Conservation (phyloP, 1,284 basidiomycete species). For the Jaminaea rosea region DNA sequence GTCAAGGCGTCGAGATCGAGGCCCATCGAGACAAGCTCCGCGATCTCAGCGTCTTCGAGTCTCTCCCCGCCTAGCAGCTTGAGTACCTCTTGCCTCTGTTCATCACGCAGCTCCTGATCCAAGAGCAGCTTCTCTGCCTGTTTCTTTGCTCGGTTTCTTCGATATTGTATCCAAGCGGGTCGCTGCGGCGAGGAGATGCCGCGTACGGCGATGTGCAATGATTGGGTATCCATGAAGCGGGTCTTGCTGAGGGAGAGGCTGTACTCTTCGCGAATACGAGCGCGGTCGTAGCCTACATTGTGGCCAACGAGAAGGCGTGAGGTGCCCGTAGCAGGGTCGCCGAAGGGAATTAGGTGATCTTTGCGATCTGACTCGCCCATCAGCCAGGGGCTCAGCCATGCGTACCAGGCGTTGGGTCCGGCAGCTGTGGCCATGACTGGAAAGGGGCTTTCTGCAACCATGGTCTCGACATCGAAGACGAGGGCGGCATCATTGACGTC, state of each 20-base stretch:
- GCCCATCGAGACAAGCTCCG: slow-evolving; percentile 8
- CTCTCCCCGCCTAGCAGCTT: slow-evolving; percentile 14
- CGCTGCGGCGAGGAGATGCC: slow-evolving; percentile 93
- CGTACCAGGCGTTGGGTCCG: slow-evolving; percentile 78
- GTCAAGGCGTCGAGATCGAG: slow-evolving; percentile 23
- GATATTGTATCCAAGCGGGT: slow-evolving; percentile 79
- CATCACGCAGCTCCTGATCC: slow-evolving; percentile 28
- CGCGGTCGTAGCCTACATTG: slow-evolving; percentile 89
- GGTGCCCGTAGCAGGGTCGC: slow-evolving; percentile 10
- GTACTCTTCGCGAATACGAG: slow-evolving; percentile 78
- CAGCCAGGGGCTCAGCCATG: slow-evolving; percentile 91
- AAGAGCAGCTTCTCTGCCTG: slow-evolving; percentile 51
- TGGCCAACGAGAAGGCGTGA: slow-evolving; percentile 77
- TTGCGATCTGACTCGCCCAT: slow-evolving; percentile 57
- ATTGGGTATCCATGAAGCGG: slow-evolving; percentile 89
- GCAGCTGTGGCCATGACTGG: slow-evolving; percentile 85
- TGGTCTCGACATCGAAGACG: slow-evolving; percentile 87
- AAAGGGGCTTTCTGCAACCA: slow-evolving; percentile 71
- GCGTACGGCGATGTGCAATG: slow-evolving; percentile 83
- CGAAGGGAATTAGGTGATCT: slow-evolving; percentile 69
- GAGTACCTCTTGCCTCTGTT: slow-evolving; percentile 33
- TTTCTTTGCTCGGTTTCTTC: slow-evolving; percentile 54
- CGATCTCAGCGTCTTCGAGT: slow-evolving; percentile 44
- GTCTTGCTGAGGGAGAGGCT: slow-evolving; percentile 60
- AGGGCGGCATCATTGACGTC: slow-evolving; percentile 61